Conservation (phyloP, 2,329 filamentous ascomycete species). For the Cladophialophora immunda region DNA sequence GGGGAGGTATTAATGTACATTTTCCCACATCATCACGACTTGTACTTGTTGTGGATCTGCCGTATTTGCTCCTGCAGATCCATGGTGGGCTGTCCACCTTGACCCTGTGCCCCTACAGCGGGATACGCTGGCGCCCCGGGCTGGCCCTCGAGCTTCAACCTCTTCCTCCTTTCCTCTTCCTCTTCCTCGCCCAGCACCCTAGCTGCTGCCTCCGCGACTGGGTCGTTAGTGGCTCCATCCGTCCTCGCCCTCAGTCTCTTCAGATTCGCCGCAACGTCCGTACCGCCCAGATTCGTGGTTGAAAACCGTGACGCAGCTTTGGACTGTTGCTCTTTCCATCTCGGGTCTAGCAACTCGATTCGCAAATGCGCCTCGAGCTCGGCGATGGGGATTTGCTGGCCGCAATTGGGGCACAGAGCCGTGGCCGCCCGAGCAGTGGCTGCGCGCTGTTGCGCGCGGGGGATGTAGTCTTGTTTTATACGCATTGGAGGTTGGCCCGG, state of each 20-base stretch:
- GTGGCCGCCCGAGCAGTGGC: constrained; percentile 63
- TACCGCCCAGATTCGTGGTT: constrained; percentile 84
- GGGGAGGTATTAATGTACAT: background rate
- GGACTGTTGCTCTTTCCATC: constrained; percentile 94
- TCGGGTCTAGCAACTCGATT: constrained; percentile 91
- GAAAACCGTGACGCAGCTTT: constrained; percentile 85
- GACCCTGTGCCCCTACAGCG: constrained; percentile 44
- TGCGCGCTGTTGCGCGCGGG: constrained; percentile 76
- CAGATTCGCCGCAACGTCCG: constrained; percentile 90
- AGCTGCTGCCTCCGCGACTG: constrained; percentile 44
- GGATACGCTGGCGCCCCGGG: constrained; percentile 39
- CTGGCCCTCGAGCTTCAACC: constrained; percentile 63
- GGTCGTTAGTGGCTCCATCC: constrained; percentile 67
- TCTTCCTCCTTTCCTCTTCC: constrained; percentile 77
- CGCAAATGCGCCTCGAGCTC: constrained; percentile 93
- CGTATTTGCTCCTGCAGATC: constrained; percentile 89
- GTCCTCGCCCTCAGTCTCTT: constrained; percentile 89
- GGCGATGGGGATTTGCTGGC: constrained; percentile 83
- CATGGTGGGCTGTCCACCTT: constrained; percentile 50
- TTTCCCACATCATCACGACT: constrained; percentile 25
- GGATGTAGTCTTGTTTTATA: constrained; percentile 92
- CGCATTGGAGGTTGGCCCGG: constrained; percentile 68
- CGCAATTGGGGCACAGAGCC: constrained; percentile 90
- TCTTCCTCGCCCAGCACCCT: constrained; percentile 75
- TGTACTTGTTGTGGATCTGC: constrained; percentile 60